Evolutionary conservation across 2,329 filamentous ascomycete genomes (phyloP), one percentile per base, ranked within the genome.

Genomic region (Triangularia verruculosa): DNA sequence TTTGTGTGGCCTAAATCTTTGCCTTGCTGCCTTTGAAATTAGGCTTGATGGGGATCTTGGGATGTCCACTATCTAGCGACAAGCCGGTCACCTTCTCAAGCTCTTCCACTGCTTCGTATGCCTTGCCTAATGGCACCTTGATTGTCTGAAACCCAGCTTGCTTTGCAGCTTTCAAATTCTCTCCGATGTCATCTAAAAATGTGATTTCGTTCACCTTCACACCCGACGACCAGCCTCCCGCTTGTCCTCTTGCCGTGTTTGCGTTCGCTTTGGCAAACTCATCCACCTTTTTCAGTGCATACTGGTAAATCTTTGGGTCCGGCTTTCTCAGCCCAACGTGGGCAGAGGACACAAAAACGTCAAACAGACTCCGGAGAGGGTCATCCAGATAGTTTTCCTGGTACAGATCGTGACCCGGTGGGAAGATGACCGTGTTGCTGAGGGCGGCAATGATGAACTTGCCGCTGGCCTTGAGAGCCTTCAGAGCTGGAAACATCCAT

Each of bases 111-210:
- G 94, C 93, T 74, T 93, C 88, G 73, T 86, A 90, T 1, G 90
- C 86, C 74, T 83, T 86, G 1, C 93, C 93, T 27, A 98, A 78
- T 8, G 85, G 80, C 1, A 98, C 95, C 77, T 94, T 97, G 68
- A 98, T 84, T 0, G 94, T 98, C 62, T 83, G 78, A 75, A 98
- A 89, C 0, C 94, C 94, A 22, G 87, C 79, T 57, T 82, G 83
- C 76, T 83, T 90, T 0, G 88, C 95, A 53, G 84, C 89, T 80
- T 93, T 95, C 63, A 98, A 76, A 74, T 99, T 99, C 76, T 93
- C 88, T 1, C 95, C 95, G 74, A 99, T 97, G 71, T 97, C 93
- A 74, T 97, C 95, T 57, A 97, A 77, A 74, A 99, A 99, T 4
- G 96, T 77, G 53, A 97, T 80, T 61, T 97, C 92, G 0, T 79